Evolutionary conservation across 805 yeast species (phyloP), one percentile per base, ranked within the genome.

Genomic region (Schwanniomyces polymorphus): DNA sequence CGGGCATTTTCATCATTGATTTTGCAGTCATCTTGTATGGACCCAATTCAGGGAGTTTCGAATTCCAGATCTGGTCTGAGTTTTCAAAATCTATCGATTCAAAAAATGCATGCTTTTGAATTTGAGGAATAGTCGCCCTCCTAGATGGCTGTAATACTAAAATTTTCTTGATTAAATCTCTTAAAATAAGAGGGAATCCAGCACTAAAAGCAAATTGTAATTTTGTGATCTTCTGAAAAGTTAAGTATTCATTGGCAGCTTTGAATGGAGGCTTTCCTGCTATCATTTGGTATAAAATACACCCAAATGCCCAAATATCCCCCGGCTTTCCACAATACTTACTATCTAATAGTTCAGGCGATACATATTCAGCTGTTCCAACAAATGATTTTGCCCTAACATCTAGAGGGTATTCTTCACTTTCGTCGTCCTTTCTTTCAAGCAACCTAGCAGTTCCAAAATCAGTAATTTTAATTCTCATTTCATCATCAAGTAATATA

Each of bases 301-400:
- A 81, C 2, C 84, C 86, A 51, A 79, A 70, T 0, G 86, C 84
- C 86, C 86, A 81, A 14, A 81, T 64, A 57, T 81, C 86, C 18
- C 82, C 80, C 0, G 82, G 76, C 51, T 79, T 80, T 5, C 85
- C 85, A 55, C 82, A 77, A 55, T 81, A 84, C 57, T 86, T 87
- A 57, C 79, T 87, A 52, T 85, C 88, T 49, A 88, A 69, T 33
- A 88, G 68, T 57, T 88, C 96, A 0, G 96, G 95, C 0, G 91
- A 84, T 6, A 87, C 91, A 56, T 86, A 86, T 56, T 86, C 92
- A 0, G 92, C 92, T 0, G 92, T 87, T 4, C 96, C 96, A 26
- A 88, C 95, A 67, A 88, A 88, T 0, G 94, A 87, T 53, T 80
- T 84, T 5, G 94, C 91, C 56, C 82, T 75, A 1, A 83, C 81